phyloP scores from a whole-genome alignment of 1,139 yeast species.

The Pneumocystis murina region DNA sequence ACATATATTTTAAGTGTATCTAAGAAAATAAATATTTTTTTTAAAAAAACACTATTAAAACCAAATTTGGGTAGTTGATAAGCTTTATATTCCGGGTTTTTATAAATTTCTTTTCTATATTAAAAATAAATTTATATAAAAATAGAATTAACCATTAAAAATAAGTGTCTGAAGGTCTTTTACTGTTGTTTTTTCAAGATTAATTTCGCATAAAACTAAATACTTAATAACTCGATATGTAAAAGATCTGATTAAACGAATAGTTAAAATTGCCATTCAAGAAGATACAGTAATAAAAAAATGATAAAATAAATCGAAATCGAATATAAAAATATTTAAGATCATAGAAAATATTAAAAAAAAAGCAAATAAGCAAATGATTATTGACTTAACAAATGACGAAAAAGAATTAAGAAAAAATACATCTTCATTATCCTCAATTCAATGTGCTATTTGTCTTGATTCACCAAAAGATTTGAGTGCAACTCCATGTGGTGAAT shows the following conservation, averaged over 20 bases:
- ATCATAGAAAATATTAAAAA: neutral
- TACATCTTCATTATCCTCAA: neutral
- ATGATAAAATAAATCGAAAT: neutral
- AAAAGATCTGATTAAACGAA: constrained; percentile 78
- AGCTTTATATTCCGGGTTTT: constrained; percentile 63
- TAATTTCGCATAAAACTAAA: constrained; percentile 54
- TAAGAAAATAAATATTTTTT: constrained; percentile 5
- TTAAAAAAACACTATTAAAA: constrained; percentile 1
- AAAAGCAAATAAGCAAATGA: neutral
- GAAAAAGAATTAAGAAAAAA: neutral
- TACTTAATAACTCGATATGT: constrained; percentile 85
- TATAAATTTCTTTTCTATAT: constrained; percentile 36
- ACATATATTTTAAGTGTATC: constrained; percentile 58
- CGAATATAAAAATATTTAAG: neutral
- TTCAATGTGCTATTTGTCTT: neutral
- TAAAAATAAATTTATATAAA: neutral
- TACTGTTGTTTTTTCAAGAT: constrained; percentile 58
- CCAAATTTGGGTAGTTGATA: constrained; percentile 48
- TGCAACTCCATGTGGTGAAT: neutral
- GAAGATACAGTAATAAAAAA: neutral
- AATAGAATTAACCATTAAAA: constrained; percentile 17
- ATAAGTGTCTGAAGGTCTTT: constrained; percentile 36
- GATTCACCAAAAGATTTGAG: neutral
- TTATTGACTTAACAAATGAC: neutral
- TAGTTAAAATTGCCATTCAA: constrained; percentile 50